phyloP scores from a whole-genome alignment of 1,284 basidiomycete species.

The Cystobasidiaceae sp. region DNA sequence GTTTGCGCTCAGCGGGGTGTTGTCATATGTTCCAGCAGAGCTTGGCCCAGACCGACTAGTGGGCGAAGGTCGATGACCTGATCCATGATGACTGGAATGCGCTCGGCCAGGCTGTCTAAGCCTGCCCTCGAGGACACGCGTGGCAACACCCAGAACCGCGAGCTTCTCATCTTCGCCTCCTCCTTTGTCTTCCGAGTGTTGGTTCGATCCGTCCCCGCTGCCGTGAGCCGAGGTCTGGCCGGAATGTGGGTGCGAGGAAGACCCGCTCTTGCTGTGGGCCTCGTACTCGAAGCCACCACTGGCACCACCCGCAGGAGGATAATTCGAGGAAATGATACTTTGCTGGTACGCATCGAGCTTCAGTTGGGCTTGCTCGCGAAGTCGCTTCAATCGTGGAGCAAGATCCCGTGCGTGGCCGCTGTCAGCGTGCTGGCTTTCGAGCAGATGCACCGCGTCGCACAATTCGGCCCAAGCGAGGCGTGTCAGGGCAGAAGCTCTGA shows the following conservation, averaged over 20 bases:
- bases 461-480: constrained; percentile 24
- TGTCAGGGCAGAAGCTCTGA: constrained; percentile 28
- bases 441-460: constrained; percentile 13
- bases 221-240: too few relatives aligned
- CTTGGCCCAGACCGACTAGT: background rate
- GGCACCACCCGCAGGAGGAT: background rate
- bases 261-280: too few relatives aligned
- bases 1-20: background rate
- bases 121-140: constrained; percentile 23
- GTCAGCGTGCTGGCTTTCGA: constrained; percentile 7
- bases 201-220: background rate
- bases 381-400: constrained; percentile 15
- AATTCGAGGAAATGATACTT: constrained; percentile 14
- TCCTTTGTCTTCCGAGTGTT: constrained; percentile 6
- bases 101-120: background rate
- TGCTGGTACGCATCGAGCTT: constrained; percentile 24
- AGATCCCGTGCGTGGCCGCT: constrained; percentile 26
- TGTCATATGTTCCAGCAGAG: background rate
- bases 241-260: too few relatives aligned
- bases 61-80: background rate
- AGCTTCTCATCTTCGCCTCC: constrained; percentile 17
- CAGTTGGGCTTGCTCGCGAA: constrained; percentile 25
- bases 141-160: constrained; percentile 17
- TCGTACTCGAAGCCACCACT: background rate
- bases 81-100: background rate